Evolutionary conservation across 1,139 yeast species (phyloP), one percentile per base, ranked within the genome.

Genomic region (Kodamaea anthophila): DNA sequence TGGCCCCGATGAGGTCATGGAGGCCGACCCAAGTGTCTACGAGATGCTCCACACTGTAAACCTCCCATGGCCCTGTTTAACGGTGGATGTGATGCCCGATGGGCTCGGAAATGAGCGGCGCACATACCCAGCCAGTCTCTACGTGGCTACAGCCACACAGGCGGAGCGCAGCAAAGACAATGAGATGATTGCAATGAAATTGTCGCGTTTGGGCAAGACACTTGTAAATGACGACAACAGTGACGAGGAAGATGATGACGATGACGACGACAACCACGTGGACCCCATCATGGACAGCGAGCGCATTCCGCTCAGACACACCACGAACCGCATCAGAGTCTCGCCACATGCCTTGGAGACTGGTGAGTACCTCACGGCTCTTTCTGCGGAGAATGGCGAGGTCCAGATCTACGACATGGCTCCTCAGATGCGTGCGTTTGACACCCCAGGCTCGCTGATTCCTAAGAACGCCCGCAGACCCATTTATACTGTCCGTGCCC

Each of bases 1-100:
- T 41, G 97, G 96, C 1, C 94, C 95, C 2, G 94, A 87, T 60
- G 98, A 91, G 61, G 94, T 83, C 7, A 69, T 91, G 52, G 97
- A 91, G 59, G 96, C 98, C 2, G 98, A 91, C 59, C 95, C 95
- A 33, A 68, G 91, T 10, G 96, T 91, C 4, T 91, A 93, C 53
- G 95, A 91, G 49, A 88, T 91, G 97, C 66, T 91, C 36, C 99
- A 91, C 58, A 85, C 85, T 48, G 85, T 91, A 39, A 85, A 84
- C 53, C 65, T 91, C 54, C 94, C 95, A 47, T 91, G 98, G 97
- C 97, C 99, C 13, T 87, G 96, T 59, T 65, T 91, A 49, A 85
- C 96, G 2, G 68, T 93, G 39, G 98, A 91, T 51, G 63, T 91
- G 22, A 60, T 93, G 34, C 95, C 95, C 9, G 99, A 91, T 53